Percentiles rank a stretch among this genome's conserved stretches.
These are phyloP conservation scores for Aphanomyces euteiches DNA, from an alignment of 352 stramenopile genomes.

Conservation along the genomic window DNA sequence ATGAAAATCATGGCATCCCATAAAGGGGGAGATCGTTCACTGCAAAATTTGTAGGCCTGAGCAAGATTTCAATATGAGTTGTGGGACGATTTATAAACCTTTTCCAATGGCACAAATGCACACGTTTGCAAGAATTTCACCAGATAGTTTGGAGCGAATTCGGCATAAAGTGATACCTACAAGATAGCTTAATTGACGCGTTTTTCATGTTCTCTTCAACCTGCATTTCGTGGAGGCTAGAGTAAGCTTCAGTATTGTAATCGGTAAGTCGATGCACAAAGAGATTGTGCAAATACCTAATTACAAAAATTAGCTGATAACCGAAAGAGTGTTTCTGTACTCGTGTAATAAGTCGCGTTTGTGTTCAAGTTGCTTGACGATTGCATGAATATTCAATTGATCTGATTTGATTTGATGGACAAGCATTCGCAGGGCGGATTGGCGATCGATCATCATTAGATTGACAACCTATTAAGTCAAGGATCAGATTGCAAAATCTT, in stretches of 20 bases:
- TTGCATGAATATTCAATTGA: conserved; percentile 69
- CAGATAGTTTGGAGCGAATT: conserved; percentile 58
- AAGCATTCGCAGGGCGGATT: conserved; percentile 67
- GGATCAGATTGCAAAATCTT: background rate
- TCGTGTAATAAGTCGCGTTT: conserved; percentile 62
- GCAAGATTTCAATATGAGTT: conserved; percentile 18
- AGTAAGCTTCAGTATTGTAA: conserved; percentile 78
- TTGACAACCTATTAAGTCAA: conserved; percentile 35
- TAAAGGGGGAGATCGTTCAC: conserved; percentile 57
- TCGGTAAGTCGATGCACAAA: conserved; percentile 61
- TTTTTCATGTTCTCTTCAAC: background rate
- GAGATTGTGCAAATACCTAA: conserved; percentile 53
- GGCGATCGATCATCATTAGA: conserved; percentile 72
- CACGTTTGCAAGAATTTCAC: conserved; percentile 76
- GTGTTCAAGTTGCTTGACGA: conserved; percentile 70
- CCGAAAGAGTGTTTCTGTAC: conserved; percentile 33
- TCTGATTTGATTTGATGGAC: conserved; percentile 62
- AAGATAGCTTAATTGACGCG: too few relatives aligned
- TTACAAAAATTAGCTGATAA: background rate
- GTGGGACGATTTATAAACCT: conserved; percentile 39
- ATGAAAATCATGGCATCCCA: conserved; percentile 88
- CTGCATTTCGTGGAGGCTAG: conserved; percentile 52
- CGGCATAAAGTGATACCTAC: conserved; percentile 68
- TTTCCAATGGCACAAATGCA: conserved; percentile 79
- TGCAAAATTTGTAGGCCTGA: conserved; percentile 77